Base-by-base conservation (phyloP, 202 grass and related monocot species). In the Alloteropsis angusta region DNA sequence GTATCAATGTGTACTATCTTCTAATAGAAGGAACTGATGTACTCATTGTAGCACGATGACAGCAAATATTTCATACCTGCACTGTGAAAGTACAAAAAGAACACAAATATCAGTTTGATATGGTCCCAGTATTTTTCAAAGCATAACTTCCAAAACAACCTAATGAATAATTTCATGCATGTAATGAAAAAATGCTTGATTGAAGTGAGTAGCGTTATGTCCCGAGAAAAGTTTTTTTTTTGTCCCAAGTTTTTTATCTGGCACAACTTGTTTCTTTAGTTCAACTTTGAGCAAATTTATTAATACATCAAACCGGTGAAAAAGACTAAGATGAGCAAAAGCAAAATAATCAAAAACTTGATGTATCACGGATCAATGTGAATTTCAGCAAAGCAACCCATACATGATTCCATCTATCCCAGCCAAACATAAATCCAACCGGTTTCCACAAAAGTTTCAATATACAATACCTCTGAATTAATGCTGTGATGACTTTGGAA, bases 401-500 rank as follows among this genome's bases (percentile, higher is more conserved):
- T 66, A 25, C 23, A 44, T 59, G 23, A 35, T 56, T 65, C 6
- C 3, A 1, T 30, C 7, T 47, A 45, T 75, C 26, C 26, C 0
- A 46, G 26, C 17, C 19, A 19, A 80, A 7, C 13, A 60, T 5
- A 71, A 37, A 61, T 37, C 43, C 36, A 48, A 48, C 9, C 17
- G 14, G 30, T 44, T 68, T 76, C 62, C n/a, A 60, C 9, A 59
- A 58, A 58, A 59, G 23, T 21, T 68, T 60, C n/a, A 35, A 38
- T 26, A 47, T 9, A 10, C 4, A 39, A 37, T 35, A 58, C 12
- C 5, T 35, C 7, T 54, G 47, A 38, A 3, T 39, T 67, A 13
- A 23, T 57, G 30, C 49, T 50, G 0, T 49, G 32, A 72, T 5
- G 59, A 81, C 71, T 84, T 84, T 30, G 85, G 56, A 55, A 64